Conservation (phyloP, 148 eudicot species). For the Oxyria digyna region DNA sequence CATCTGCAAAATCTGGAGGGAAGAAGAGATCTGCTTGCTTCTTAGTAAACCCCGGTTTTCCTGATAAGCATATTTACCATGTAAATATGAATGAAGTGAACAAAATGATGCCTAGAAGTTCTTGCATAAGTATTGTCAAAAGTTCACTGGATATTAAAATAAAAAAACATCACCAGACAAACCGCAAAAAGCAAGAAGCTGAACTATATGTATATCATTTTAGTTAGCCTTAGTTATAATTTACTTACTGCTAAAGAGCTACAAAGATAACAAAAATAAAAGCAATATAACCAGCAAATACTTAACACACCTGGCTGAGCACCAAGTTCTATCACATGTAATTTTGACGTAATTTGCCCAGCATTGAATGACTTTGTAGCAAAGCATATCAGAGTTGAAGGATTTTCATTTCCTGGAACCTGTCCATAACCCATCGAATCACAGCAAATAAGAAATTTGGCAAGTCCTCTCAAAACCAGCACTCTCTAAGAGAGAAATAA, state of each 20-base stretch:
- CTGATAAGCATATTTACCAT: constrained; percentile 22
- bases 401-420: constrained; percentile 63
- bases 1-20: constrained; percentile 96
- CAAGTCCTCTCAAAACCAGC: neutral
- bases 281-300: neutral
- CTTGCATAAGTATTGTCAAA: neutral
- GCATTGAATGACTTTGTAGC: constrained; percentile 58
- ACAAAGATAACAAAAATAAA: neutral
- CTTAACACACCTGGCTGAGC: constrained; percentile 46
- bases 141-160: neutral
- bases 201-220: neutral
- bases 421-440: constrained; percentile 9
- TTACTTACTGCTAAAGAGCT: neutral
- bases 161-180: neutral
- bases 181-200: neutral
- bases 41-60: constrained; percentile 73
- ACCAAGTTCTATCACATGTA: constrained; percentile 74
- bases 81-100: neutral
- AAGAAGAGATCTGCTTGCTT: constrained; percentile 98
- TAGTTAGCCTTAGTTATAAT: neutral
- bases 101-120: neutral
- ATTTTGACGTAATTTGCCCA: constrained; percentile 54
- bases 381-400: constrained; percentile 55
- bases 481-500: constrained; percentile 3
- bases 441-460: neutral